Base-by-base conservation (phyloP, 2,329 filamentous ascomycete species). In the Microdochium nivale region DNA sequence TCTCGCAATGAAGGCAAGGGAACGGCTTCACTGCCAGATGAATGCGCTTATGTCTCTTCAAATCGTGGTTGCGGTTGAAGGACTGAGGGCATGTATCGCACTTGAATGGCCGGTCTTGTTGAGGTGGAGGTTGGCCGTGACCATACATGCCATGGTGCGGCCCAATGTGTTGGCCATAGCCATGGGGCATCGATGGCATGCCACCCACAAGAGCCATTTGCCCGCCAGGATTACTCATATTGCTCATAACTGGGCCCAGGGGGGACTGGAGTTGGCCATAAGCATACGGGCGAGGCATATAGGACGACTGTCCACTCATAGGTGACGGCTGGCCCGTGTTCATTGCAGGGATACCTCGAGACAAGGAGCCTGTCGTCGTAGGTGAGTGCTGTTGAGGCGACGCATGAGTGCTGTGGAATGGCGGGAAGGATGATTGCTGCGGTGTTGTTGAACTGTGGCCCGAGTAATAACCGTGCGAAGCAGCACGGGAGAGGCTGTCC, bases 1-100 rank as follows among this genome's bases (percentile, higher is more conserved):
- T 97, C 55, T 95, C 90, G 66, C 94, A 99, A 62, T 87, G 86
- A 7, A 76, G 81, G 67, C 94, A 99, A 0, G 91, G 91, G 67
- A 92, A 97, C 0, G 94, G 94, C 75, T 99, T 99, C 40, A 97
- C 89, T 0, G 90, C 88, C 53, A 97, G 71, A 68, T 99, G 94
- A 53, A 97, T 97, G 49, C 90, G 77, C 75, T 96, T 96, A 68
- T 99, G 94, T 49, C 94, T 81, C 71, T 99, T 99, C 60, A 97
- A 70, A 64, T 97, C 94, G 64, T 97, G 94, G 58, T 97, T 97
- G 3, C 94, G 79, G 67, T 95, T 97, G 73, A 99, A 99, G 35
- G 88, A 91, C 66, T 95, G 90, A 0, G 88, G 83, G 63, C 94
- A 99, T 64, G 88, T 80, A 60, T 97, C 90, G 66, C 94, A 99